Conservation (phyloP, 2,329 filamentous ascomycete genomes). For the Colletotrichum lindemuthianum region DNA sequence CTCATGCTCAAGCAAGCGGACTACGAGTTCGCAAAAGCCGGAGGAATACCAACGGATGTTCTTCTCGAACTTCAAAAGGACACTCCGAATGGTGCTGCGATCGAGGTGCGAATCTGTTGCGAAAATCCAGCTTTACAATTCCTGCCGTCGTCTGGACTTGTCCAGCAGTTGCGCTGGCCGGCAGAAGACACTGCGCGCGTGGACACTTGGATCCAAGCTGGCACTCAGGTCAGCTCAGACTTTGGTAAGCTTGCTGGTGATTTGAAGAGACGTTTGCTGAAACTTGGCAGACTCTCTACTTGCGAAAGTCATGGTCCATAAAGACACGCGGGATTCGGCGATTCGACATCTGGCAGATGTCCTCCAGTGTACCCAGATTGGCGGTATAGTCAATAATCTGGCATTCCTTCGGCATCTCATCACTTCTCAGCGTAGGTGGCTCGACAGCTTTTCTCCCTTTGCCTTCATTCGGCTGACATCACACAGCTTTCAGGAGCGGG, state of each 20-base stretch:
- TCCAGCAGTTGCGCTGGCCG: constrained; percentile 68
- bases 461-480: not conserved
- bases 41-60: not conserved
- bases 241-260: constrained; percentile 46
- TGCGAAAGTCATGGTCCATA: constrained; percentile 68
- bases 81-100: constrained; percentile 44
- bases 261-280: not conserved
- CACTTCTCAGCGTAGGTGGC: not conserved
- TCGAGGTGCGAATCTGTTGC: constrained; percentile 53
- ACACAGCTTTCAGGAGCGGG: constrained; percentile 1
- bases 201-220: constrained; percentile 71
- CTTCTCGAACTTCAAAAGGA: not conserved
- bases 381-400: constrained; percentile 12
- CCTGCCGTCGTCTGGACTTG: constrained; percentile 65
- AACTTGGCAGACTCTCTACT: constrained; percentile 57
- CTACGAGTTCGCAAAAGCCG: constrained; percentile 19
- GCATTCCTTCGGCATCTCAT: not conserved
- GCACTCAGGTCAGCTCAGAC: constrained; percentile 64
- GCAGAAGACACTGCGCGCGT: constrained; percentile 59
- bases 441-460: not conserved
- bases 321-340: constrained; percentile 55
- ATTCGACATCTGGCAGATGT: constrained; percentile 53
- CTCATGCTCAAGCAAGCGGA: constrained; percentile 41
- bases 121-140: constrained; percentile 68
- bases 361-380: not conserved